Evolutionary conservation across 768 basidiomycete genomes (phyloP).

Genomic region (Phallus indusiatus): DNA sequence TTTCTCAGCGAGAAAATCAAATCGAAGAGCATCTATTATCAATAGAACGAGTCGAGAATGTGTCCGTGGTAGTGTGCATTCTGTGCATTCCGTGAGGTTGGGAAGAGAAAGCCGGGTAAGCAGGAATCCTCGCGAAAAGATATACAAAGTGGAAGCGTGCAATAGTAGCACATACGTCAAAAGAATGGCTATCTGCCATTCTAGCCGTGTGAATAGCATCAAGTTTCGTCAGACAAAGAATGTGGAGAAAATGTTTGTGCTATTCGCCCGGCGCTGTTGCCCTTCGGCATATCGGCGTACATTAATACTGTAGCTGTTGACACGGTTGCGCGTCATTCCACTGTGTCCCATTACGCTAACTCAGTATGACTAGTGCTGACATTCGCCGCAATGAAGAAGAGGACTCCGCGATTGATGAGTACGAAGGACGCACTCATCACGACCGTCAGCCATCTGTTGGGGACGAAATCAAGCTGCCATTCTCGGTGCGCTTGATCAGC

Average conservation of each 20-base stretch:
- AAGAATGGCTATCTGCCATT: slow-evolving; percentile 8
- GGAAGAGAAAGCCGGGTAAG: slow-evolving; percentile 67
- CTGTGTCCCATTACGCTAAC: not conserved
- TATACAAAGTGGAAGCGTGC: slow-evolving; percentile 73
- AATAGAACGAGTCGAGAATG: slow-evolving; percentile 77
- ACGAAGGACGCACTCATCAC: not conserved
- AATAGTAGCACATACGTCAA: slow-evolving; percentile 36
- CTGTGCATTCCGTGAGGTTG: slow-evolving; percentile 36
- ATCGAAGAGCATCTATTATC: slow-evolving; percentile 87
- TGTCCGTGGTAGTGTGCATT: slow-evolving; percentile 47
- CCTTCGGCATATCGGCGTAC: not conserved
- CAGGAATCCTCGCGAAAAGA: slow-evolving; percentile 90
- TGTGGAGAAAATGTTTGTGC: not conserved
- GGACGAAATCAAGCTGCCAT: not conserved
- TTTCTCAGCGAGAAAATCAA: slow-evolving; percentile 80
- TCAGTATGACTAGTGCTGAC: not conserved
- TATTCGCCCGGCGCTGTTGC: not conserved
- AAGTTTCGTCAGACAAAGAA: not conserved
- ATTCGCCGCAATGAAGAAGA: not conserved
- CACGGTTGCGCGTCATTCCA: not conserved
- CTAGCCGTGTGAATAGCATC: not conserved
- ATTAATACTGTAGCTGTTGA: not conserved
- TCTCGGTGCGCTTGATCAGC: slow-evolving; percentile 38
- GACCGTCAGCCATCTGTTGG: not conserved
- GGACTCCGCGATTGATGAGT: not conserved